A percentile compares a stretch with the other conserved stretches of the same genome.
Evolutionary conservation across 495 filamentous ascomycete genomes (phyloP).

Genomic region (Talaromyces borbonicus): DNA sequence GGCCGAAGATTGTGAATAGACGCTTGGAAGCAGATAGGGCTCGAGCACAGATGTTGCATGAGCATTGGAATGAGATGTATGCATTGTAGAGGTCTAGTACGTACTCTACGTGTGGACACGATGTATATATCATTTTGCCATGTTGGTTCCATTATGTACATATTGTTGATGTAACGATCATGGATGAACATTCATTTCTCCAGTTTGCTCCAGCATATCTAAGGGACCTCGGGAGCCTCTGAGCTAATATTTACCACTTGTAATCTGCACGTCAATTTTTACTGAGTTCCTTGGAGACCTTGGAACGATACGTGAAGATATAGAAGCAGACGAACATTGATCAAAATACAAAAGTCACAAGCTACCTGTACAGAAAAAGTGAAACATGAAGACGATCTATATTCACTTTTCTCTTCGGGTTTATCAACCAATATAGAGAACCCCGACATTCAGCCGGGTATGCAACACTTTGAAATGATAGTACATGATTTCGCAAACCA

Average conservation of each 20-base stretch:
- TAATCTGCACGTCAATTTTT: too few relatives aligned
- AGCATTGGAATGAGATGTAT: neutral
- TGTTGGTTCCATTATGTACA: too few relatives aligned
- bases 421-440: neutral
- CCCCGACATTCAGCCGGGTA: neutral
- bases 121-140: neutral
- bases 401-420: slow-evolving; percentile 4
- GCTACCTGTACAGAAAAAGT: slow-evolving; percentile 44
- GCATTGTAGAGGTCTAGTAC: too few relatives aligned
- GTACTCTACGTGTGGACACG: too few relatives aligned
- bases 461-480: slow-evolving; percentile 6
- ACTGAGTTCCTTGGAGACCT: too few relatives aligned
- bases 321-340: slow-evolving; percentile 18
- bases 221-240: too few relatives aligned
- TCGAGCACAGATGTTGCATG: neutral
- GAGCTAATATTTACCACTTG: too few relatives aligned
- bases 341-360: slow-evolving; percentile 23
- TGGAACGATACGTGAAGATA: slow-evolving; percentile 23
- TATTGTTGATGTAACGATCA: too few relatives aligned
- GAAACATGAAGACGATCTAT: slow-evolving; percentile 8
- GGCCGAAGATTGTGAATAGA: slow-evolving; percentile 40
- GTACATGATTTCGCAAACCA: too few relatives aligned
- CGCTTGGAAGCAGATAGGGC: slow-evolving; percentile 50
- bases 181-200: too few relatives aligned
- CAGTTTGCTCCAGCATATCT: too few relatives aligned